phyloP scores from a whole-genome alignment of 495 filamentous ascomycete species.

The Choiromyces venosus region DNA sequence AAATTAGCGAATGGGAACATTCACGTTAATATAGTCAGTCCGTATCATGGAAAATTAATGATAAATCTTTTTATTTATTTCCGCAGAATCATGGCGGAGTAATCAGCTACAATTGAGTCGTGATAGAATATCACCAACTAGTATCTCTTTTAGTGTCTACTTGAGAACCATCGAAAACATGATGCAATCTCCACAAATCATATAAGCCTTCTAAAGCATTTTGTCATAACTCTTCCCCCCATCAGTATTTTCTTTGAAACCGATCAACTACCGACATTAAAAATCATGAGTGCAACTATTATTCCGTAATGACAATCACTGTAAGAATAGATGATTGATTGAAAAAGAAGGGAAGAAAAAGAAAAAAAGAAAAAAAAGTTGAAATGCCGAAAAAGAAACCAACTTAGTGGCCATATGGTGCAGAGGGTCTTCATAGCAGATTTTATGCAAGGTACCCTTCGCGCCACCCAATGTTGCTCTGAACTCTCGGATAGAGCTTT shows the following conservation, averaged over 20 bases:
- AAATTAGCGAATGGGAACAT: background rate
- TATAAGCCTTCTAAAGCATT: background rate
- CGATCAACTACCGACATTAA: background rate
- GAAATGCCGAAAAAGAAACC: background rate
- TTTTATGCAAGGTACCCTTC: background rate
- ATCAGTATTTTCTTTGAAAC: background rate
- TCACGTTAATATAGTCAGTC: background rate
- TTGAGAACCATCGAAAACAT: constrained; percentile 5
- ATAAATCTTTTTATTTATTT: background rate
- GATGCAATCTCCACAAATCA: constrained; percentile 3
- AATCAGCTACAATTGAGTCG: constrained; percentile 1
- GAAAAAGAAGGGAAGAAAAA: background rate
- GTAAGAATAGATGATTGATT: constrained; percentile 1
- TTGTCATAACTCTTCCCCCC: background rate
- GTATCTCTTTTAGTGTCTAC: constrained; percentile 3
- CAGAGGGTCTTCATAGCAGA: constrained; percentile 1
- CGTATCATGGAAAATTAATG: background rate
- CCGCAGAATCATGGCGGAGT: background rate
- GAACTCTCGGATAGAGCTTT: background rate
- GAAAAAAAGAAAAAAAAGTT: background rate
- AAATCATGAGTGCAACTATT: background rate
- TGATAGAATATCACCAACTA: constrained; percentile 1
- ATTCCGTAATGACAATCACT: background rate
- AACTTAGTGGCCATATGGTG: background rate
- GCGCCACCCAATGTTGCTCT: background rate